Evolutionary conservation across 805 yeast species (phyloP).

Genomic region (Candida adriatica): DNA sequence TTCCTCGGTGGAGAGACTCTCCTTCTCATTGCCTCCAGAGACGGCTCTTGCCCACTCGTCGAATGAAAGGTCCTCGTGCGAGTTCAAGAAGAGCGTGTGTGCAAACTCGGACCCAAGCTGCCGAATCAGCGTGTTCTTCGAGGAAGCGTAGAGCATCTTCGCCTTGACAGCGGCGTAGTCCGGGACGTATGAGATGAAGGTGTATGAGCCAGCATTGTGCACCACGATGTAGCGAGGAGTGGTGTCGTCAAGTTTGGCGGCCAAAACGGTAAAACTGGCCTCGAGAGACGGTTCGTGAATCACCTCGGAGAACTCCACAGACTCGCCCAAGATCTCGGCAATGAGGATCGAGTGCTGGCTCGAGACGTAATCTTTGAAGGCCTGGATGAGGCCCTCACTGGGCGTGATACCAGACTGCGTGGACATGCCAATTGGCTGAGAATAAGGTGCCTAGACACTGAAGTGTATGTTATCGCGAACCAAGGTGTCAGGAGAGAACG

Average conservation of each 20-base stretch:
- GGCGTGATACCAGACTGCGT: slow-evolving; percentile 56
- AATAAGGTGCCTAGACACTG: too few relatives aligned
- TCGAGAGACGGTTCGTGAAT: slow-evolving; percentile 30
- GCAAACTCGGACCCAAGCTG: slow-evolving; percentile 55
- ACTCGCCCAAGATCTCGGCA: slow-evolving; percentile 31
- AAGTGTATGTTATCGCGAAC: too few relatives aligned
- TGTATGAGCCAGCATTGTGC: slow-evolving; percentile 28
- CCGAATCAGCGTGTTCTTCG: slow-evolving; percentile 68
- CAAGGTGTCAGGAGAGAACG: too few relatives aligned
- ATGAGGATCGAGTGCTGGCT: slow-evolving; percentile 29
- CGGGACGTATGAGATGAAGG: slow-evolving; percentile 81
- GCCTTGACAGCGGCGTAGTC: slow-evolving; percentile 73
- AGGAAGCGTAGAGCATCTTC: slow-evolving; percentile 93
- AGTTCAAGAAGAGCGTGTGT: slow-evolving; percentile 28
- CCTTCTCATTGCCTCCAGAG: slow-evolving; percentile 30
- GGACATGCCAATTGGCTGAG: too few relatives aligned
- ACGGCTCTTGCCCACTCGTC: slow-evolving; percentile 38
- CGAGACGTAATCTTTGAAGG: slow-evolving; percentile 38
- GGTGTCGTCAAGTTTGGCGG: slow-evolving; percentile 25
- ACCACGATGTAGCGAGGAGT: slow-evolving; percentile 48
- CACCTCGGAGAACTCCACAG: slow-evolving; percentile 28
- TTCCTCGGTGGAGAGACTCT: slow-evolving; percentile 57
- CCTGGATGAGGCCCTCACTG: slow-evolving; percentile 35
- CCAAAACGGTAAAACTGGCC: slow-evolving; percentile 26
- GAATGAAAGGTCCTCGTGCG: slow-evolving; percentile 30